Base-by-base conservation (phyloP, 1,284 basidiomycete species). In the Naganishia sp. region DNA sequence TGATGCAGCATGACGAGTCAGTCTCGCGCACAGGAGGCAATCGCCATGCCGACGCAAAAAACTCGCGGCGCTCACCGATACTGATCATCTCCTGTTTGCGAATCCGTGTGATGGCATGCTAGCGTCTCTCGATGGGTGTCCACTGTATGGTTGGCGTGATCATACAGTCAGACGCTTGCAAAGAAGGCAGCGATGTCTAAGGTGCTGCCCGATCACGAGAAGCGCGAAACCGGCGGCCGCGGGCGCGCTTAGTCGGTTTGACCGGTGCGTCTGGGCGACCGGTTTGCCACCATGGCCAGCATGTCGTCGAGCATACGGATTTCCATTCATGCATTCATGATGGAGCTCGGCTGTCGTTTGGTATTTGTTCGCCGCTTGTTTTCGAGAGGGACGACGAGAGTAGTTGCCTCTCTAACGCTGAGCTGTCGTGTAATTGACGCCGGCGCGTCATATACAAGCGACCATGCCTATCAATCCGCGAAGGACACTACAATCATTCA, bases 141-240 rank as follows among this genome's bases (percentile, higher is more conserved):
- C 23, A 49, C 47, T 49, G 47, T 49, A 49, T 49, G 47, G 47
- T 23, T 15, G 21, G 47, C 28, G 11, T 17, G 45, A 46, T 13
- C n/a, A 21, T 23, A 15, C 21, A 5, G 13, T 17, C 18, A 10
- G 47, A 23, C 18, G 10, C 47, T 23, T n/a, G 18, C 35, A 39
- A 9, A 13, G 10, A 9, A 39, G 35, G 35, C 7, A 39, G 35
- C 35, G 47, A 23, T 49, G 47, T 28, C 2, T 28, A 49, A 21
- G 47, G 25, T 49, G 47, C 47, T 49, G n/a, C 21, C 47, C 25
- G 47, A 21, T 25, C 21, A 49, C 47, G 21, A 21, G 47, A 49
- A 49, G 47, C 47, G 47, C 47, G 47, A 49, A 23, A 23, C 21
- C 47, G 47, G 47, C 47, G 21, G 47, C 47, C 47, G 47, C 18